Base-by-base conservation (phyloP, 2,329 filamentous ascomycete genomes). In the Helotiales sp. region DNA sequence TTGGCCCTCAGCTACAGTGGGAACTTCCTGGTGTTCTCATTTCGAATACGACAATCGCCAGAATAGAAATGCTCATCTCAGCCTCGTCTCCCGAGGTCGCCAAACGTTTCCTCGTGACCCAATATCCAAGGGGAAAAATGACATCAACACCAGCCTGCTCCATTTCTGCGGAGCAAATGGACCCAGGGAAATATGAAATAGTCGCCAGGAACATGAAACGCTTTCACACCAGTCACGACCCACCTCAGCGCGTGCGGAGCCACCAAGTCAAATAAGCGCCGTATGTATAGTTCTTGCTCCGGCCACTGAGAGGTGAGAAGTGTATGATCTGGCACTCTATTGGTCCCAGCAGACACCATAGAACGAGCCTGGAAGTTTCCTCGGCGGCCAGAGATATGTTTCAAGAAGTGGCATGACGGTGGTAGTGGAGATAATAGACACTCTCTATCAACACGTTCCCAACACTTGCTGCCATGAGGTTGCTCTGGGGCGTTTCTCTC, bases 161-260 rank as follows among this genome's bases (percentile, higher is more conserved):
- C n/a, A n/a, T n/a, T n/a, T n/a, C n/a, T n/a, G n/a, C n/a, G n/a
- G n/a, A n/a, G n/a, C n/a, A n/a, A n/a, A n/a, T n/a, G n/a, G n/a
- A n/a, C n/a, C n/a, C n/a, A n/a, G n/a, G n/a, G n/a, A n/a, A 30
- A 48, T 29, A 31, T 33, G 13, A n/a, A 59, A 51, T 66, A 65
- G 64, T 60, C 64, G 64, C 64, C 64, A 66, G 64, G 64, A 50
- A 65, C 61, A 63, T 42, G 64, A 64, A 66, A 61, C 62, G 22
- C 46, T 44, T 38, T 61, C 54, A 44, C 55, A 51, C 56, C 24
- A 48, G 47, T 63, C 59, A 62, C 59, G n/a, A 63, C 61, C 60
- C 63, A 65, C 63, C 30, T 30, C 52, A 42, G 63, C 63, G 63
- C 62, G 56, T 66, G 58, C 30, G n/a, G n/a, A 44, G 22, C 24